A percentile compares a stretch with the other conserved stretches of the same genome.
Evolutionary conservation across 1,139 yeast genomes (phyloP).

Genomic region (Oligophagozyma castellii): DNA sequence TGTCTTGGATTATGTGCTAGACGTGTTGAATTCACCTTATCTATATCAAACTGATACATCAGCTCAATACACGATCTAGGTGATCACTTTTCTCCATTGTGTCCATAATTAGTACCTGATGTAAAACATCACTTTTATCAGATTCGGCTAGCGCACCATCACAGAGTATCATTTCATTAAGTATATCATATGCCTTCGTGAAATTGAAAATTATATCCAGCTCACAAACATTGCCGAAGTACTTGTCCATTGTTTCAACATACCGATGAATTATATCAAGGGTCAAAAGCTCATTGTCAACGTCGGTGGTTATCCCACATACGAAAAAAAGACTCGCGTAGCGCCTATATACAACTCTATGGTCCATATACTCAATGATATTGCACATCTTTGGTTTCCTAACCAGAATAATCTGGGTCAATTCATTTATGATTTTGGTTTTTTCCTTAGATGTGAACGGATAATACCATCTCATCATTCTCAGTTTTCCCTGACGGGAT

Average conservation of each 20-base stretch:
- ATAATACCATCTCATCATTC: conserved; percentile 87
- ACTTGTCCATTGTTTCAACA: conserved; percentile 93
- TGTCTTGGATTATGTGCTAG: no score
- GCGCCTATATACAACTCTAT: conserved; percentile 78
- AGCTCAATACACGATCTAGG: conserved; percentile 31
- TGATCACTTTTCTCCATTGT: conserved; percentile 56
- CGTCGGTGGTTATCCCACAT: conserved; percentile 56
- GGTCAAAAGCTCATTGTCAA: conserved; percentile 68
- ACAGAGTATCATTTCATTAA: conserved; percentile 72
- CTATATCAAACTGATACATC: neutral
- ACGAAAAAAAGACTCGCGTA: conserved; percentile 88
- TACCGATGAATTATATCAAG: conserved; percentile 82
- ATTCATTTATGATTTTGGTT: conserved; percentile 67
- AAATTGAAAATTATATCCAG: conserved; percentile 89
- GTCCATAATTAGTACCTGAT: conserved; percentile 69
- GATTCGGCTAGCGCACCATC: conserved; percentile 82
- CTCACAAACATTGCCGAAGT: conserved; percentile 94
- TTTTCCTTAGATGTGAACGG: conserved; percentile 74
- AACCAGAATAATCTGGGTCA: conserved; percentile 71
- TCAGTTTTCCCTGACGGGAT: conserved; percentile 89
- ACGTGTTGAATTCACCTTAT: no score
- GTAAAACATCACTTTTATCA: conserved; percentile 64
- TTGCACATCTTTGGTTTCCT: conserved; percentile 94
- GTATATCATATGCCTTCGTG: conserved; percentile 79
- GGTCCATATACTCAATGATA: conserved; percentile 79